These are phyloP conservation scores for Huntiella abstrusa DNA, from an alignment of 2,329 filamentous ascomycete genomes.

Conservation along the genomic window DNA sequence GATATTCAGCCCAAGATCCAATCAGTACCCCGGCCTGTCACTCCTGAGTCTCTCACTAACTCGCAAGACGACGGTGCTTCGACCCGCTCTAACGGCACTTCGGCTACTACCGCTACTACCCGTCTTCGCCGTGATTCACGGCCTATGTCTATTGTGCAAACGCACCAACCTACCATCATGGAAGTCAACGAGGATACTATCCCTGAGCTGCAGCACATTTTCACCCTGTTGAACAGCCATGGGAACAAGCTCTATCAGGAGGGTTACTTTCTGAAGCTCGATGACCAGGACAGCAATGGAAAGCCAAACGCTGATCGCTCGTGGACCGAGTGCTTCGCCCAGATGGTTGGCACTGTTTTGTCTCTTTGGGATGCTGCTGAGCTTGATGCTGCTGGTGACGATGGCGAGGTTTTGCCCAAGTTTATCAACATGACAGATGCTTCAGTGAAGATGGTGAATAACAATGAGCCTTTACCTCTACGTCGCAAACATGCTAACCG, in stretches of 20 bases:
- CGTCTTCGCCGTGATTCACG: conserved; percentile 38
- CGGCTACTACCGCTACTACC: conserved; percentile 14
- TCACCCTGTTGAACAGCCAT: conserved; percentile 84
- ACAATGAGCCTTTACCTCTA: too few relatives aligned
- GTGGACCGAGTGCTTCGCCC: conserved; percentile 94
- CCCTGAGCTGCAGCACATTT: conserved; percentile 85
- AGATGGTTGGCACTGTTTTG: conserved; percentile 84
- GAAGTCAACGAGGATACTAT: conserved; percentile 70
- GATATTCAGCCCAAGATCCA: conserved; percentile 4
- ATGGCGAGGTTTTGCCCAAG: conserved; percentile 69
- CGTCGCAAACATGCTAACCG: background rate
- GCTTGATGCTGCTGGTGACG: conserved; percentile 68
- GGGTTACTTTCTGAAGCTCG: conserved; percentile 91
- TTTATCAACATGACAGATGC: conserved; percentile 97
- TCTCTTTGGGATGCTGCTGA: conserved; percentile 92
- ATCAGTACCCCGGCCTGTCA: conserved; percentile 6
- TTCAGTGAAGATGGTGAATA: conserved; percentile 82
- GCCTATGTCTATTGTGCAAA: conserved; percentile 70
- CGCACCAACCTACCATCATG: conserved; percentile 72
- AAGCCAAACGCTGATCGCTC: conserved; percentile 68
- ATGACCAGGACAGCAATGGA: conserved; percentile 82
- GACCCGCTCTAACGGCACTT: conserved; percentile 16
- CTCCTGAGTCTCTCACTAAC: conserved; percentile 5
- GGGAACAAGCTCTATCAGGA: conserved; percentile 94
- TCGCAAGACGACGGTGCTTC: conserved; percentile 4